A percentile compares a stretch with the other conserved stretches of the same genome.
Evolutionary conservation across 805 yeast genomes (phyloP).

Genomic region (Myxozyma geophila): DNA sequence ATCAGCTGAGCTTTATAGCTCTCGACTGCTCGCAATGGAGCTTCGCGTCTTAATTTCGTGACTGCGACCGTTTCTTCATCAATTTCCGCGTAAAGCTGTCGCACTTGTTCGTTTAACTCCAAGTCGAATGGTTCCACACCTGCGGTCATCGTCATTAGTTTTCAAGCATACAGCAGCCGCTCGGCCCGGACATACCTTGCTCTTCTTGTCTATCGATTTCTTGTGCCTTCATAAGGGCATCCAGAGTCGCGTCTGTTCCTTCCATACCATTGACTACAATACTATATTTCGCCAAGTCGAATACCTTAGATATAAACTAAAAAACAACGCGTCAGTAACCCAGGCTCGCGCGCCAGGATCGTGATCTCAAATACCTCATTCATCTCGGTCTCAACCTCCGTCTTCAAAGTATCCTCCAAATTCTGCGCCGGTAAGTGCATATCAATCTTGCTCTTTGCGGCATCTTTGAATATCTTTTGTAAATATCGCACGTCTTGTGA

Average conservation of each 20-base stretch:
- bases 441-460: conserved; percentile 53
- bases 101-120: conserved; percentile 61
- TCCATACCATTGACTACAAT: conserved; percentile 61
- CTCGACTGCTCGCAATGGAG: conserved; percentile 42
- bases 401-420: conserved; percentile 49
- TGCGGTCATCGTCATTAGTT: conserved; percentile 8
- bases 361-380: conserved; percentile 42
- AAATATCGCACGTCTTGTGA: conserved; percentile 54
- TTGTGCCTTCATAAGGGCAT: conserved; percentile 37
- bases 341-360: not conserved
- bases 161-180: not conserved
- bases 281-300: conserved; percentile 60
- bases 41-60: conserved; percentile 55
- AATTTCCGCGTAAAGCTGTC: conserved; percentile 49
- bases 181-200: conserved; percentile 15
- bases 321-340: not conserved
- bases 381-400: conserved; percentile 50
- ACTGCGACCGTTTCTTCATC: conserved; percentile 58
- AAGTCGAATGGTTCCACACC: conserved; percentile 72
- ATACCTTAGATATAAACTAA: conserved; percentile 52
- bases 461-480: conserved; percentile 51
- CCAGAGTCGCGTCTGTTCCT: conserved; percentile 39
- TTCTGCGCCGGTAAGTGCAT: conserved; percentile 50
- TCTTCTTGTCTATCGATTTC: conserved; percentile 40
- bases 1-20: conserved; percentile 47